These are phyloP conservation scores for Plenodomus tracheiphilus DNA, from an alignment of 2,329 filamentous ascomycete species.

Conservation along the genomic window DNA sequence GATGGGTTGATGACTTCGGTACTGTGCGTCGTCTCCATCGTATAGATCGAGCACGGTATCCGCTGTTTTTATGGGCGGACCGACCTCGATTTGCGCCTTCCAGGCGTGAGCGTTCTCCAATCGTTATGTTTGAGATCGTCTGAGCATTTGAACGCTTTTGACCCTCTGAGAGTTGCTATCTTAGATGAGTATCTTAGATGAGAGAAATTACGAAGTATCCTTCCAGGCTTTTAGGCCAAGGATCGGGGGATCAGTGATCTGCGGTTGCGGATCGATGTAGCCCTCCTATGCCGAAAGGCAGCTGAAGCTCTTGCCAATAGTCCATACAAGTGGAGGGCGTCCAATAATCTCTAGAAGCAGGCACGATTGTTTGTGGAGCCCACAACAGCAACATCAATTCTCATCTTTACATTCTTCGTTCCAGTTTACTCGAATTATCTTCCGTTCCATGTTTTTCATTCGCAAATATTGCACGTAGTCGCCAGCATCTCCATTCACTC, in stretches of 20 bases:
- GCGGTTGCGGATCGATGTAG: no score
- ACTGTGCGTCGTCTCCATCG: not conserved
- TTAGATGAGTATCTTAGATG: no score
- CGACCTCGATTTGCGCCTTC: no score
- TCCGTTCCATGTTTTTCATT: not conserved
- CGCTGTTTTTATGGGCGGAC: not conserved
- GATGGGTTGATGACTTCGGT: not conserved
- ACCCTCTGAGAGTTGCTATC: no score
- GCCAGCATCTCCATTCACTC: not conserved
- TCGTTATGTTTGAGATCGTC: no score
- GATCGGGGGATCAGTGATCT: no score
- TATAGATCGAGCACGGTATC: not conserved
- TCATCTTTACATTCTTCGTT: not conserved
- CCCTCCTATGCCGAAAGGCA: no score
- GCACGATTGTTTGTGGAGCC: not conserved
- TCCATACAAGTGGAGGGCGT: not conserved
- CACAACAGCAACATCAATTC: not conserved
- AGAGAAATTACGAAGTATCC: no score
- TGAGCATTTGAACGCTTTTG: no score
- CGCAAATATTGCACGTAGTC: not conserved
- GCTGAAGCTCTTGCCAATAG: not conserved
- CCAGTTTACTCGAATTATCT: not conserved
- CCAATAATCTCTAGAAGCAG: not conserved
- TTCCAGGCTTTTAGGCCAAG: no score
- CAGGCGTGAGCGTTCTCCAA: no score